Evolutionary conservation across 352 stramenopile genomes (phyloP).

Genomic region (Phytophthora sp.): DNA sequence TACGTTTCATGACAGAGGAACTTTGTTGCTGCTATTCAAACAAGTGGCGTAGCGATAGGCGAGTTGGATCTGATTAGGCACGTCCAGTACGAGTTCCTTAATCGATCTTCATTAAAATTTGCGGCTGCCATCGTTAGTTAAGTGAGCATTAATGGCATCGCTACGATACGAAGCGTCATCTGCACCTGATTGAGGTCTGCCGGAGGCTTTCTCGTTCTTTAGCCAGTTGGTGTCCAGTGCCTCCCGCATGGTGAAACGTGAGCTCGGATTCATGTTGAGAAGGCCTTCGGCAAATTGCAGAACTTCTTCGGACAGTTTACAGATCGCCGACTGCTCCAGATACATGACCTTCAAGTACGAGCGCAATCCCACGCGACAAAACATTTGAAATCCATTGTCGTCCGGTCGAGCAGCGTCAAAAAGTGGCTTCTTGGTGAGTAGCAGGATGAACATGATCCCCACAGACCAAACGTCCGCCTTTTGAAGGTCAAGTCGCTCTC

Average conservation of each 20-base stretch:
- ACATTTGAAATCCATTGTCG: constrained; percentile 67
- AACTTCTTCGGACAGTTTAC: constrained; percentile 59
- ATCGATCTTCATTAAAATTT: too few species aligned
- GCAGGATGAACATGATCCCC: constrained; percentile 60
- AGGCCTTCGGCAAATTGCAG: constrained; percentile 86
- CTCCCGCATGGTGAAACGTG: constrained; percentile 72
- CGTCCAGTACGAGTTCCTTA: too few species aligned
- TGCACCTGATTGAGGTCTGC: background rate
- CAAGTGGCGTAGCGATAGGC: too few species aligned
- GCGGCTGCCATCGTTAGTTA: too few species aligned
- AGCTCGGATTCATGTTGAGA: constrained; percentile 80
- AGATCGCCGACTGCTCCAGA: constrained; percentile 65
- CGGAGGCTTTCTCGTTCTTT: constrained; percentile 27
- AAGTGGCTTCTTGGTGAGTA: constrained; percentile 63
- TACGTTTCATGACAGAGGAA: too few species aligned
- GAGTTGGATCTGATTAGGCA: too few species aligned
- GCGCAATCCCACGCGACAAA: constrained; percentile 49
- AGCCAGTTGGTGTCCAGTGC: constrained; percentile 77
- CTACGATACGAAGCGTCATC: constrained; percentile 23
- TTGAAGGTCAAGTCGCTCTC: constrained; percentile 47
- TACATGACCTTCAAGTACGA: constrained; percentile 70
- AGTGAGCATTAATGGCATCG: constrained; percentile 16
- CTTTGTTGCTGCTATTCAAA: too few species aligned
- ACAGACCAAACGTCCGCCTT: constrained; percentile 71
- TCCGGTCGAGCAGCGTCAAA: constrained; percentile 50